Base-by-base conservation (phyloP, 495 filamentous ascomycete species). In the Glutinoglossum americanum region DNA sequence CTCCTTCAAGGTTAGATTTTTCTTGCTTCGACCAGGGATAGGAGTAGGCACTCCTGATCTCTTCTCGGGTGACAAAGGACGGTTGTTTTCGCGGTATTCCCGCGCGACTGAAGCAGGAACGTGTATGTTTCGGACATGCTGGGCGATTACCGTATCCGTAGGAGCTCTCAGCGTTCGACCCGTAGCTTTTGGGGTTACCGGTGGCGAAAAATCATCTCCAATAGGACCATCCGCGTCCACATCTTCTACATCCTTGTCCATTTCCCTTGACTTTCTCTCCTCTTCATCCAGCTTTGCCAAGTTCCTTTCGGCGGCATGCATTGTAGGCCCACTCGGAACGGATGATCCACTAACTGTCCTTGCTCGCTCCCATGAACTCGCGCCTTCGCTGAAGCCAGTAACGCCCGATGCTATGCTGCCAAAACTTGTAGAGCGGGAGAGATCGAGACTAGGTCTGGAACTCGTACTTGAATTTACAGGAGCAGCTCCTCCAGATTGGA, bases 331-430 rank as follows among this genome's bases (percentile, higher is more conserved):
- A 37, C 58, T 54, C 32, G 61, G 53, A 41, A 64, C 51, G 1
- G 64, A 65, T 30, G 58, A 64, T 17, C 67, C 66, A 48, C 64
- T 71, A 6, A 65, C 60, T 26, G 64, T 62, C 60, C 70, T 37
- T 64, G 67, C 60, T 65, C 73, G 37, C 73, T 72, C 17, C 70
- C 64, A 58, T 65, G 65, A 51, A 71, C 72, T 56, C 74, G 76
- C 59, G 19, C 60, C 58, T 55, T 89, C 87, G 55, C 80, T 80
- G 58, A 81, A 76, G 19, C 82, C 83, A 23, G 89, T 89, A 25
- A 94, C 78, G 1, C 86, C 89, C 17, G 89, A 95, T n/a, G 85
- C 87, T 73, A 96, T 88, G 62, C 89, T 96, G 11, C 92, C 92
- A 56, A 97, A 76, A 65, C 89, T 96, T 35, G 89, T 82, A 11